These are phyloP conservation scores for Stachybotrys echinatus DNA, from an alignment of 2,329 filamentous ascomycete genomes.

Conservation along the genomic window DNA sequence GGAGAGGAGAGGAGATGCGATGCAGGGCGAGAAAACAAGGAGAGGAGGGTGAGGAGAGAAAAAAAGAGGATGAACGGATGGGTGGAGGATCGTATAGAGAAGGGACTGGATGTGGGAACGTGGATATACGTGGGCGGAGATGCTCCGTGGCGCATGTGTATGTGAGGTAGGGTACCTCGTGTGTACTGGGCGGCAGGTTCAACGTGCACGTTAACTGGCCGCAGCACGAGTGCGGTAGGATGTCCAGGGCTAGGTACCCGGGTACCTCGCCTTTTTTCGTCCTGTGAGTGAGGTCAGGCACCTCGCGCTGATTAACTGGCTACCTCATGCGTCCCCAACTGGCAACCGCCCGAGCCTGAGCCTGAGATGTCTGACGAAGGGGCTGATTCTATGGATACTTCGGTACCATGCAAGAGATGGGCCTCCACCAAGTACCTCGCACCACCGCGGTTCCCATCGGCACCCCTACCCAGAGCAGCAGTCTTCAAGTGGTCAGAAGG, in stretches of 20 bases:
- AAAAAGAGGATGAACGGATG: conserved; percentile 7
- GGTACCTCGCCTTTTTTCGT: no score
- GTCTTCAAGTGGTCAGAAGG: not conserved
- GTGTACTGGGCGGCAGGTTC: not conserved
- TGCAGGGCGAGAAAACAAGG: no score
- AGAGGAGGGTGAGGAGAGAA: conserved; percentile 14
- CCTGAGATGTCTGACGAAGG: not conserved
- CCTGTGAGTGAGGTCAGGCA: not conserved
- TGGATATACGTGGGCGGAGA: not conserved
- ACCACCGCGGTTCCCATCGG: not conserved
- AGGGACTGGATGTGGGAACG: not conserved
- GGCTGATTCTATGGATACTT: not conserved
- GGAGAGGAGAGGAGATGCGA: conserved; percentile 13
- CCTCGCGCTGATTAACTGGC: not conserved
- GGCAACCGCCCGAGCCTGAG: not conserved
- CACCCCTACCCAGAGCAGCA: not conserved
- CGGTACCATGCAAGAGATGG: not conserved
- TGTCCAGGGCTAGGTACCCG: not conserved
- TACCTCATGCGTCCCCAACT: not conserved
- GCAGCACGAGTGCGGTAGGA: not conserved
- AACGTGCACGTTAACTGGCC: no score
- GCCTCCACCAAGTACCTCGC: not conserved
- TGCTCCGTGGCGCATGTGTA: not conserved
- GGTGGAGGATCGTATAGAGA: conserved; percentile 6
- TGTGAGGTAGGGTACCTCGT: not conserved